Base-by-base conservation (phyloP, 2,329 filamentous ascomycete species). In the Aspergillus sp. region DNA sequence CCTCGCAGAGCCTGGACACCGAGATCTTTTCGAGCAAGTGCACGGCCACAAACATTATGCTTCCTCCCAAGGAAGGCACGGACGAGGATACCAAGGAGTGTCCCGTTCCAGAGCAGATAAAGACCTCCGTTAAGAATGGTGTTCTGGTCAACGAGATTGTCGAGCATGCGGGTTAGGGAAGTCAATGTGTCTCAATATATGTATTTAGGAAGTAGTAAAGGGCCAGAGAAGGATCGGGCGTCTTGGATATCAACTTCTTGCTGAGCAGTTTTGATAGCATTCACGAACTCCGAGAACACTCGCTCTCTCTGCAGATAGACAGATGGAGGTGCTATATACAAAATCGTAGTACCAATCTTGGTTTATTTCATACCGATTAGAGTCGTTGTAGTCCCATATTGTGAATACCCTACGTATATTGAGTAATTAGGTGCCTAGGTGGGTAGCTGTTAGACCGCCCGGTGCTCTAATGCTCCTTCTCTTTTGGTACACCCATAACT, bases 11-110 rank as follows among this genome's bases (percentile, higher is more conserved):
- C 72, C 80, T 88, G 59, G 79, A 81, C 44, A 91, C 92, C 1
- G 91, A 96, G 73, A 82, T 98, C 49, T 96, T 93, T 75, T 90
- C 90, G 35, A 96, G 90, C 82, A 98, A 97, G 79, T 93, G 87
- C 61, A 86, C 87, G 3, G 86, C 89, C 51, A 83, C 99, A 67
- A 99, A 99, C 76, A 82, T 99, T 65, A 92, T 96, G 66, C 80
- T 98, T 51, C 86, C 85, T 12, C 86, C 92, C 3, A 77, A 82
- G 19, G 86, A 86, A 7, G 82, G 81, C 27, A 86, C 76, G 2
- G 86, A 88, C 31, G 90, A 87, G 14, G 95, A 99, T 70, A 96
- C 90, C 73, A 89, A 87, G 73, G 95, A 99, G 77, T 84, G 90
- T 53, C 88, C 95, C 1, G 76, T 98, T 59, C 95, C 95, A 0